Evolutionary conservation across 768 basidiomycete species (phyloP), one percentile per base, ranked within the genome.

Genomic region (Hypholoma sublateritium): DNA sequence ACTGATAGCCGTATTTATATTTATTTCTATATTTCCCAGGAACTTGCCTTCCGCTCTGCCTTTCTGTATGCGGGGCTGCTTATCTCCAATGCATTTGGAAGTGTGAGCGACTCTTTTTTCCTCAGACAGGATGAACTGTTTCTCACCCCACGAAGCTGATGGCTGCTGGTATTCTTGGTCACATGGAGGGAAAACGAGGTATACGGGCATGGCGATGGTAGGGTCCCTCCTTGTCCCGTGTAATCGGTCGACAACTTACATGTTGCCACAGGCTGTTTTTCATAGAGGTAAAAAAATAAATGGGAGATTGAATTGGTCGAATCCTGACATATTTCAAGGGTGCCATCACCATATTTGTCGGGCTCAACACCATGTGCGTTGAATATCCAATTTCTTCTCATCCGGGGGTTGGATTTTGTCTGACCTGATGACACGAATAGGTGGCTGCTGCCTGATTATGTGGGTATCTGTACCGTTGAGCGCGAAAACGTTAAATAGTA

Each of bases 201-300:
- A 84, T 88, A 41, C 67, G 83, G 25, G 87, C 86, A 9, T 91
- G 89, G 89, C 65, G 85, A 74, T 91, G 84, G 85, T 84, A 59
- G 57, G 74, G 55, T 2, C 9, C 6, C 1, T 12, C 12, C 9
- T 16, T 35, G 17, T 19, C 19, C 19, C 17, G 8, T 43, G n/a
- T 9, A 2, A 37, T 4, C 11, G 13, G 1, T 25, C 13, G 25
- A 49, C 14, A 16, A 45, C 35, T 37, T 21, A 56, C 32, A 11
- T 43, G 22, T 12, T 53, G 14, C 42, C 2, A 17, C 57, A 85
- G 87, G 88, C 61, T 89, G 36, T 90, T 90, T 67, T 87, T 79
- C 65, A 86, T 89, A 43, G 88, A 87, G 76, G 86, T 80, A 67
- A 53, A 61, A 25, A 59, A 21, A 3, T 24, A 19, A 5, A 17